Conservation (phyloP, 768 basidiomycete species). For the Leccinum fibrillosum region DNA sequence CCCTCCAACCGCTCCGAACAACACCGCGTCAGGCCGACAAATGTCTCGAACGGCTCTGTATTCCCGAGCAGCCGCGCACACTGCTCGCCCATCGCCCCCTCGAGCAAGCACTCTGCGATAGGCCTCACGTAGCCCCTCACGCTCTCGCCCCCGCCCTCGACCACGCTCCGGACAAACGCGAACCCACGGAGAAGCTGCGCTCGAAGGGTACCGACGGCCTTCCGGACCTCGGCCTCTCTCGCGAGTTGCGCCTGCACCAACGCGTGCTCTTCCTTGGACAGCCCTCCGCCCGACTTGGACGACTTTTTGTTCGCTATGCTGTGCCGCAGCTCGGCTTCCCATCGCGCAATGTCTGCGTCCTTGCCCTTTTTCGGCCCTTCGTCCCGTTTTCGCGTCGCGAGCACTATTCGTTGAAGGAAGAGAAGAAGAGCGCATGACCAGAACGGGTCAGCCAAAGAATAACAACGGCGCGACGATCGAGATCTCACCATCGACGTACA, state of each 20-base stretch:
- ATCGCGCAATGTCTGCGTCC: conserved; percentile 84
- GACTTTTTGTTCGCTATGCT: conserved; percentile 76
- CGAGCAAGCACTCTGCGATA: conserved; percentile 58
- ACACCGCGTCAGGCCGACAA: conserved; percentile 64
- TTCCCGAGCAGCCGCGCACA: conserved; percentile 58
- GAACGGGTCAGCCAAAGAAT: neutral
- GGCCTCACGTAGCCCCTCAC: conserved; percentile 53
- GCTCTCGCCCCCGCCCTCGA: conserved; percentile 40
- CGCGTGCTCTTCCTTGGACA: conserved; percentile 84
- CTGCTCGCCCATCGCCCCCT: conserved; percentile 56
- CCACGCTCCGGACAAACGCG: conserved; percentile 61
- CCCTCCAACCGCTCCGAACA: conserved; percentile 73
- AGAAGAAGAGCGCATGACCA: neutral
- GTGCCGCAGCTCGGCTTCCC: conserved; percentile 93
- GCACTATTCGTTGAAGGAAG: conserved; percentile 40
- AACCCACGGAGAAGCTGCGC: conserved; percentile 62
- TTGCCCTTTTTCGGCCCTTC: conserved; percentile 70
- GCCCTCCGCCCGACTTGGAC: conserved; percentile 27
- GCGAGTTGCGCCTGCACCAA: conserved; percentile 81
- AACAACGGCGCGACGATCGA: neutral
- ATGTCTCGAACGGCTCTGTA: conserved; percentile 58
- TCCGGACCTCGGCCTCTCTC: conserved; percentile 71
- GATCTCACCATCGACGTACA: conserved; percentile 72
- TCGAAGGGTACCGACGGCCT: conserved; percentile 53
- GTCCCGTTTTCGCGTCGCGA: conserved; percentile 55